Percentiles rank a stretch among this genome's conserved stretches.
Conservation (phyloP, 202 grass and related monocot genomes). For the Schoenoplectus triqueter region DNA sequence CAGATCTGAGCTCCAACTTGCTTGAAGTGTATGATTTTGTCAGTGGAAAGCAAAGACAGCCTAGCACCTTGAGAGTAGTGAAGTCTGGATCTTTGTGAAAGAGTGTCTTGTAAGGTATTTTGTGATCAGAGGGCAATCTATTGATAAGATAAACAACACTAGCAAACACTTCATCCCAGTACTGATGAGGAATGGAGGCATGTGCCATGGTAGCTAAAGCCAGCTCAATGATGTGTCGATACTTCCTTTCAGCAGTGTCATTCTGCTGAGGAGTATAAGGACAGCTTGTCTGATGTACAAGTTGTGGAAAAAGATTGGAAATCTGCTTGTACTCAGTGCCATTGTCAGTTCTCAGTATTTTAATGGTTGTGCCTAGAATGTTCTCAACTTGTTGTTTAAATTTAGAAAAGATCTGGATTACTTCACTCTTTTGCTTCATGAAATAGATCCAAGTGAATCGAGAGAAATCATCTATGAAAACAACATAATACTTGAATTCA, state of each 20-base stretch:
- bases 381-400: no score
- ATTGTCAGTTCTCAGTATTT: not conserved
- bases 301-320: not conserved
- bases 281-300: not conserved
- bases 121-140: not conserved
- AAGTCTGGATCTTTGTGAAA: not conserved
- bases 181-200: not conserved
- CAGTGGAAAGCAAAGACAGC: not conserved
- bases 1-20: not conserved
- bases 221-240: not conserved
- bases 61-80: no score
- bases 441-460: no score
- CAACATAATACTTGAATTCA: no score
- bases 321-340: not conserved
- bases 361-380: no score
- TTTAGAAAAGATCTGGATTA: no score
- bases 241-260: not conserved
- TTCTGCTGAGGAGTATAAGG: not conserved
- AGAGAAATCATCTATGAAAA: no score
- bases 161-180: not conserved
- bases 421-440: no score
- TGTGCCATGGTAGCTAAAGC: not conserved
- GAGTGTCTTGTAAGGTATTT: not conserved
- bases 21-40: not conserved
- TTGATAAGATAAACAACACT: not conserved